Conservation (phyloP, 306 rosid species). For the Ormosia emarginata region DNA sequence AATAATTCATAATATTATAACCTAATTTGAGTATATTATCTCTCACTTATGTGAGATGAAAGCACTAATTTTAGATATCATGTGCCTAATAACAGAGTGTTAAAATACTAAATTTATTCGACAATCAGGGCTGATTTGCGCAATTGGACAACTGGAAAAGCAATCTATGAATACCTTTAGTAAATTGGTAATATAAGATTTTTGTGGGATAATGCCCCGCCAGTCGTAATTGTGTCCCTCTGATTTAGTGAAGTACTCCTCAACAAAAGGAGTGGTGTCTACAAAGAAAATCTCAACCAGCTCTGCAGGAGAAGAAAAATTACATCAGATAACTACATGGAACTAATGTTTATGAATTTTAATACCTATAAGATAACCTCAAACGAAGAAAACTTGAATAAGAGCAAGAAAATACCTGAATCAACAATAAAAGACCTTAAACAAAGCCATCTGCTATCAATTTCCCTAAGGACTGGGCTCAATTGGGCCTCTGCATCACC, state of each 20-base stretch:
- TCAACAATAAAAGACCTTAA: conserved; percentile 51
- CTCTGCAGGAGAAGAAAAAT: conserved; percentile 18
- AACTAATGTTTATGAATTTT: neutral
- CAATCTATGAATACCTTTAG: conserved; percentile 31
- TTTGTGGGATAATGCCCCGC: conserved; percentile 34
- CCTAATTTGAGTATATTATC: neutral
- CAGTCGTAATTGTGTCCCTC: conserved; percentile 41
- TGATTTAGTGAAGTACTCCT: conserved; percentile 34
- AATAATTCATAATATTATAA: neutral
- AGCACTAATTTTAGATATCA: neutral
- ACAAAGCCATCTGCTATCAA: too few species aligned
- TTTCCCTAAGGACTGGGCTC: conserved; percentile 40
- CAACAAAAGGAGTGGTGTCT: conserved; percentile 56
- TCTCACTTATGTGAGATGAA: neutral
- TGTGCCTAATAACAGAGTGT: neutral
- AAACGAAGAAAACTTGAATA: neutral
- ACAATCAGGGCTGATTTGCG: neutral
- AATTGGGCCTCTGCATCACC: conserved; percentile 53
- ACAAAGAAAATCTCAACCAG: conserved; percentile 50
- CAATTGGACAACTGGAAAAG: neutral
- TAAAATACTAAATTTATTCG: neutral
- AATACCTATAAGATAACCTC: neutral
- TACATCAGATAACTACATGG: neutral
- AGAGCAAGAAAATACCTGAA: conserved; percentile 32
- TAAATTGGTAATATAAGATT: conserved; percentile 33